Percentiles rank a stretch among this genome's conserved stretches.
Conservation (phyloP, 495 filamentous ascomycete species). For the Penicillium steckii region DNA sequence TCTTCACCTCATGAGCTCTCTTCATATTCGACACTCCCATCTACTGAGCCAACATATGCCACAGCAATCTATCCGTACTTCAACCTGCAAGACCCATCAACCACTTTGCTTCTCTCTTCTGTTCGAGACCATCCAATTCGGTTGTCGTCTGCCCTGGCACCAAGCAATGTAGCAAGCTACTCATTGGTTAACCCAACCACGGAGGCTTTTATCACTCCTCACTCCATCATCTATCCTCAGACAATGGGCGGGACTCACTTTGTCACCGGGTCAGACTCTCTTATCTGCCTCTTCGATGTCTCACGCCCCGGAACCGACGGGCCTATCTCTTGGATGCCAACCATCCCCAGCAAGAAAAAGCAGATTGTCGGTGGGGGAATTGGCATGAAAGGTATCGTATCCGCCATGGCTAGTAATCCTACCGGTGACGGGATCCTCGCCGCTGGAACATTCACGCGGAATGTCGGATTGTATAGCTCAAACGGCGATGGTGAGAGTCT, state of each 20-base stretch:
- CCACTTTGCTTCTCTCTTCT: slow-evolving; percentile 67
- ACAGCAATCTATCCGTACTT: slow-evolving; percentile 73
- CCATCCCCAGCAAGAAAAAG: slow-evolving; percentile 73
- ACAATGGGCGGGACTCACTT: slow-evolving; percentile 55
- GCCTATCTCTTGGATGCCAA: slow-evolving; percentile 62
- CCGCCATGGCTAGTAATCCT: slow-evolving; percentile 56
- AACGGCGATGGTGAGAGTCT: slow-evolving; percentile 64
- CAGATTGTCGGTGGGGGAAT: slow-evolving; percentile 66
- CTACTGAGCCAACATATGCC: slow-evolving; percentile 69
- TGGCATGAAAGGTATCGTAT: slow-evolving; percentile 83
- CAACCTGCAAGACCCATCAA: slow-evolving; percentile 60
- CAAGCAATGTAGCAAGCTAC: slow-evolving; percentile 58
- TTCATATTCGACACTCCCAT: slow-evolving; percentile 59
- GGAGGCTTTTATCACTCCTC: slow-evolving; percentile 73
- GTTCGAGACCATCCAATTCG: slow-evolving; percentile 73
- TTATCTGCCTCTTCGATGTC: slow-evolving; percentile 77
- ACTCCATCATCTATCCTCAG: slow-evolving; percentile 67
- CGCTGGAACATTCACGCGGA: slow-evolving; percentile 77
- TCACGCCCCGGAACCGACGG: slow-evolving; percentile 57
- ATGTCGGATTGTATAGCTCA: slow-evolving; percentile 73
- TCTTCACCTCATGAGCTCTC: slow-evolving; percentile 48
- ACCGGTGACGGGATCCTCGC: slow-evolving; percentile 61
- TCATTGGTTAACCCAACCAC: slow-evolving; percentile 70
- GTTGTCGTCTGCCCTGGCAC: slow-evolving; percentile 58
- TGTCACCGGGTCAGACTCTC: slow-evolving; percentile 70